Evolutionary conservation across 495 filamentous ascomycete species (phyloP).

Genomic region (Neurospora sp.): DNA sequence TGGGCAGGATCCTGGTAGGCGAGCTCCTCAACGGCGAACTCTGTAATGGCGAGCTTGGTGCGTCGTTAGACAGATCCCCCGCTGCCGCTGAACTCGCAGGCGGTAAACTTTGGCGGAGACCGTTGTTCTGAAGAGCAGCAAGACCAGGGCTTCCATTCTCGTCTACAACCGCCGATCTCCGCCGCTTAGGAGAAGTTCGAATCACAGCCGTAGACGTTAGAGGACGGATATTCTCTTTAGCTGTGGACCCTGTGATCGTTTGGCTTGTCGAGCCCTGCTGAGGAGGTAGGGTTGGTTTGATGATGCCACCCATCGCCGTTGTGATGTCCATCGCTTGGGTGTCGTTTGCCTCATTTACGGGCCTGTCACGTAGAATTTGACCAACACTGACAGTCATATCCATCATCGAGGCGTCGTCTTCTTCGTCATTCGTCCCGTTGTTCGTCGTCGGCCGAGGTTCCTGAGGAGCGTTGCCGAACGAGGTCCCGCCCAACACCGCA

Average conservation of each 20-base stretch:
- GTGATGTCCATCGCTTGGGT: slow-evolving; percentile 53
- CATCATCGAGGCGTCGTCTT: slow-evolving; percentile 39
- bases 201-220: slow-evolving; percentile 37
- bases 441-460: slow-evolving; percentile 20
- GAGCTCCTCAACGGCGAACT: slow-evolving; percentile 2
- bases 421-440: slow-evolving; percentile 19
- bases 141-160: slow-evolving; percentile 53
- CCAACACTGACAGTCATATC: slow-evolving; percentile 68
- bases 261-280: slow-evolving; percentile 42
- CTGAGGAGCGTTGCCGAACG: slow-evolving; percentile 12
- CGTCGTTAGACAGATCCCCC: background rate
- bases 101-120: slow-evolving; percentile 33
- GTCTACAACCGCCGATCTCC: slow-evolving; percentile 22
- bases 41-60: slow-evolving; percentile 1
- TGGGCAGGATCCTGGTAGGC: slow-evolving; percentile 1
- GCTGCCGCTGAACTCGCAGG: slow-evolving; percentile 3
- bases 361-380: slow-evolving; percentile 43
- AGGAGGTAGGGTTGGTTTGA: slow-evolving; percentile 24
- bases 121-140: slow-evolving; percentile 43
- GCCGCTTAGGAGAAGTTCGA: slow-evolving; percentile 18
- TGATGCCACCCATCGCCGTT: slow-evolving; percentile 46
- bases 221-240: slow-evolving; percentile 42
- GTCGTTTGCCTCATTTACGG: slow-evolving; percentile 30
- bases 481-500: slow-evolving; percentile 42
- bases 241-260: slow-evolving; percentile 50